These are phyloP conservation scores for Paramecium sexaurelia DNA, from an alignment of 73 alveolate genomes.

Conservation along the genomic window DNA sequence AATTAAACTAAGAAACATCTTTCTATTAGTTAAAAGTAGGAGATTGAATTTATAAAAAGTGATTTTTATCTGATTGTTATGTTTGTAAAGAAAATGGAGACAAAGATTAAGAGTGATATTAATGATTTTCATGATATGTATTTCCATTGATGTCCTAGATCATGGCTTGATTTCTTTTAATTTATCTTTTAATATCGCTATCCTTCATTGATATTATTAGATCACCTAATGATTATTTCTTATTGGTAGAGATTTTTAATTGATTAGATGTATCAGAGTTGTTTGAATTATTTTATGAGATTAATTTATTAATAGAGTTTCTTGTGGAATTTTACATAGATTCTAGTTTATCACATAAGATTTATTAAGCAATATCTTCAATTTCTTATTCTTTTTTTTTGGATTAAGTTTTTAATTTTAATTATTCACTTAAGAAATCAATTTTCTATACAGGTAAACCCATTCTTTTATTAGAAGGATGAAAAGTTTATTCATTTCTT, in stretches of 20 bases:
- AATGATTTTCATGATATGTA: background rate
- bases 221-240: slow-evolving; percentile 7
- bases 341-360: slow-evolving; percentile 21
- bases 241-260: background rate
- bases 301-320: background rate
- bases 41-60: background rate
- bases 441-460: slow-evolving; percentile 24
- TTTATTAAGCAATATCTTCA: slow-evolving; percentile 3
- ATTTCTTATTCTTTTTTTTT: slow-evolving; percentile 26
- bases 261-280: background rate
- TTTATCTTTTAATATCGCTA: background rate
- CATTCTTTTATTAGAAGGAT: background rate
- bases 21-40: background rate
- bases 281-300: background rate
- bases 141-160: slow-evolving; percentile 4
- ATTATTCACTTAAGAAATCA: slow-evolving; percentile 37
- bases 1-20: background rate
- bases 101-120: background rate
- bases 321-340: slow-evolving; percentile 28
- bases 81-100: background rate
- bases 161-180: slow-evolving; percentile 12
- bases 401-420: background rate
- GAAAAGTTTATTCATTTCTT: slow-evolving; percentile 25
- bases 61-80: background rate
- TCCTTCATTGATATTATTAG: background rate